phyloP scores from a whole-genome alignment of 2,329 filamentous ascomycete species.

The Chaetomium sp. region DNA sequence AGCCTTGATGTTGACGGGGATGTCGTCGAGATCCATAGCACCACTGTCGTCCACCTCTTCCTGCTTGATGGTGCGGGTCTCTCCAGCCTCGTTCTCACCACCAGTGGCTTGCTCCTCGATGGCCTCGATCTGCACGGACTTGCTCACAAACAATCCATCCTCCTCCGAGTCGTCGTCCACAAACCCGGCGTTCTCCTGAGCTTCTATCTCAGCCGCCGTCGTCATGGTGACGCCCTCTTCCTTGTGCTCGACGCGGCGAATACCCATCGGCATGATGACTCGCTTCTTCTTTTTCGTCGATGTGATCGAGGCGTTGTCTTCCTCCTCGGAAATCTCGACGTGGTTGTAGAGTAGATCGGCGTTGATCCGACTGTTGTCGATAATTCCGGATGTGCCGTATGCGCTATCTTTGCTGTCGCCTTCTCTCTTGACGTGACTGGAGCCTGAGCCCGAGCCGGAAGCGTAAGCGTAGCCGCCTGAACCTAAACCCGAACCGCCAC shows the following conservation, averaged over 20 bases:
- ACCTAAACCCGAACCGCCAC: constrained; percentile 16
- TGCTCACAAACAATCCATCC: constrained; percentile 22
- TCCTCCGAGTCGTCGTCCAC: constrained; percentile 21
- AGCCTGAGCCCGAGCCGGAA: constrained; percentile 6
- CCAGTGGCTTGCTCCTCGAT: constrained; percentile 24
- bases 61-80: constrained; percentile 23
- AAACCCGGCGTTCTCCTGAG: constrained; percentile 43
- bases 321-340: constrained; percentile 33
- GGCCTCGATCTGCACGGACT: constrained; percentile 10
- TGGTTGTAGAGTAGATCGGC: constrained; percentile 48
- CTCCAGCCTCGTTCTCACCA: constrained; percentile 38
- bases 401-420: constrained; percentile 14
- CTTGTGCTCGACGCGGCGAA: constrained; percentile 48
- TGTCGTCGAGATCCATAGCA: constrained; percentile 20
- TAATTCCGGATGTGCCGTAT: constrained; percentile 13
- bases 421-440: constrained; percentile 11
- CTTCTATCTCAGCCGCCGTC: constrained; percentile 52
- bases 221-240: constrained; percentile 48
- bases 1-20: constrained; percentile 22
- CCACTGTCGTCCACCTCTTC: constrained; percentile 15
- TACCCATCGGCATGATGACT: constrained; percentile 47
- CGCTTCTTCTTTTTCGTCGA: constrained; percentile 30
- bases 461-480: constrained; percentile 20
- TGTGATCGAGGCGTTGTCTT: constrained; percentile 31
- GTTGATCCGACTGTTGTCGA: constrained; percentile 45